These are phyloP conservation scores for Lentinula lateritia DNA, from an alignment of 768 basidiomycete genomes.

Conservation along the genomic window DNA sequence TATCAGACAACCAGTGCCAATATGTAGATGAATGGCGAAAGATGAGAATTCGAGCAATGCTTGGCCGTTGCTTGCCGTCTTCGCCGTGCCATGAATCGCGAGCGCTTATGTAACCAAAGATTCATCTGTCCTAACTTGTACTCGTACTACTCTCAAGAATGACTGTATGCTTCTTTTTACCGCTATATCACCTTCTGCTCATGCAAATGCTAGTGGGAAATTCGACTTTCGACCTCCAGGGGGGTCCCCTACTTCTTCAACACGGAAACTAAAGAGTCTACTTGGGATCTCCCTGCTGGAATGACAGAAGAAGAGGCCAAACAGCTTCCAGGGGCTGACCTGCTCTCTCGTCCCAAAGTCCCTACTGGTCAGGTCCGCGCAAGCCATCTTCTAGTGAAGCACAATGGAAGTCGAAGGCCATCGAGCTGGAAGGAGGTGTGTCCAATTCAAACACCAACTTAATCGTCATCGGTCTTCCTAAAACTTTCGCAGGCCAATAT, in stretches of 20 bases:
- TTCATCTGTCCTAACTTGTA: not conserved
- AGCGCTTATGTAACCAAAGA: not conserved
- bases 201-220: constrained; percentile 55
- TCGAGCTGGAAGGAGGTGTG: constrained; percentile 83
- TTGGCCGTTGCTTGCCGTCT: no score
- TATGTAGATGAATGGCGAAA: not conserved
- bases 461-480: not conserved
- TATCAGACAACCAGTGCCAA: not conserved
- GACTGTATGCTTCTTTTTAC: not conserved
- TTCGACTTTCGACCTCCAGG: constrained; percentile 79
- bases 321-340: constrained; percentile 62
- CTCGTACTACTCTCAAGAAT: not conserved
- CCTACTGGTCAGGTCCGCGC: constrained; percentile 68
- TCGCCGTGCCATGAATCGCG: not conserved
- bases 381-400: constrained; percentile 95
- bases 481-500: constrained; percentile 56
- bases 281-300: constrained; percentile 71
- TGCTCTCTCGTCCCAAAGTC: constrained; percentile 27
- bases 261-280: constrained; percentile 57
- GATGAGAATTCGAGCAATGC: not conserved
- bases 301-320: constrained; percentile 57
- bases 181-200: not conserved
- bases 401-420: constrained; percentile 70
- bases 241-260: constrained; percentile 88
- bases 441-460: constrained; percentile 7